Percentiles rank a stretch among this genome's conserved stretches.
Evolutionary conservation across 768 basidiomycete genomes (phyloP).

Genomic region (Suillus spraguei): DNA sequence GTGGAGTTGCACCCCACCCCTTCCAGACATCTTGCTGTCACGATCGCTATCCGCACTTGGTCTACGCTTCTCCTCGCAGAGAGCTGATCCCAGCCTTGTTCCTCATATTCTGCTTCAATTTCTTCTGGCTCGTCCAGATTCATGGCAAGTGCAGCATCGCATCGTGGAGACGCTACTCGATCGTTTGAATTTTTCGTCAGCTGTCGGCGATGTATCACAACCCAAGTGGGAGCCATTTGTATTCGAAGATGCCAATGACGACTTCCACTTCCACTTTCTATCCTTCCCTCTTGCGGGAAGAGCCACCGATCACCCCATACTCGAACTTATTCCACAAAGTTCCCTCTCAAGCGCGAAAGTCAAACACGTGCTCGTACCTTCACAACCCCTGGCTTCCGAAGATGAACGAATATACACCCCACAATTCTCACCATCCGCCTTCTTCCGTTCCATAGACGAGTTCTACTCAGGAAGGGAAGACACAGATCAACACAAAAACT

Average conservation of each 20-base stretch:
- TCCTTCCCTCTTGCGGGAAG: conserved; percentile 27
- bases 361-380: conserved; percentile 58
- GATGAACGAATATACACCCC: conserved; percentile 53
- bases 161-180: conserved; percentile 23
- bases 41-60: conserved; percentile 30
- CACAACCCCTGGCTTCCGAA: conserved; percentile 48
- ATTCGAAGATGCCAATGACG: conserved; percentile 71
- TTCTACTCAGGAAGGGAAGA: conserved; percentile 32
- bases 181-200: conserved; percentile 46
- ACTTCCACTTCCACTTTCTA: conserved; percentile 58
- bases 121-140: conserved; percentile 28
- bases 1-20: conserved; percentile 32
- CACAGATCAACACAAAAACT: conserved; percentile 20
- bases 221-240: conserved; percentile 29
- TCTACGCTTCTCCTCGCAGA: conserved; percentile 16
- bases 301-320: conserved; percentile 20
- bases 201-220: conserved; percentile 38
- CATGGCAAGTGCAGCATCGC: conserved; percentile 20
- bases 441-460: conserved; percentile 53
- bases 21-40: conserved; percentile 24
- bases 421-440: conserved; percentile 66
- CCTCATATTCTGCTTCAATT: conserved; percentile 28
- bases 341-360: conserved; percentile 39
- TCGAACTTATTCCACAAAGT: conserved; percentile 26
- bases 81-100: conserved; percentile 2